Conservation (phyloP, 164 flowering plant species). For the Aristolochia contorta region DNA sequence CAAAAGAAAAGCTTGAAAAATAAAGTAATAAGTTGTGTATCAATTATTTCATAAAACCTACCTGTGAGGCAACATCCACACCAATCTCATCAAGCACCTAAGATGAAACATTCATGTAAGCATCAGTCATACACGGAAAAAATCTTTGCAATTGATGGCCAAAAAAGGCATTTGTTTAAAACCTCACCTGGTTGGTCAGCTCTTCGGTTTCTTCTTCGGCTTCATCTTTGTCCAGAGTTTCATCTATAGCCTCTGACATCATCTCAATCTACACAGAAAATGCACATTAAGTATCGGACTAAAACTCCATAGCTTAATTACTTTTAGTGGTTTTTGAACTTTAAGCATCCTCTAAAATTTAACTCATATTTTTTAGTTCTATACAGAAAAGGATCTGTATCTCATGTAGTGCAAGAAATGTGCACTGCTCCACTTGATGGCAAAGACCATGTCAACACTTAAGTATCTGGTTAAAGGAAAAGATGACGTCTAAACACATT, state of each 20-base stretch:
- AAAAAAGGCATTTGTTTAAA: neutral
- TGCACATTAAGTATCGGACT: neutral
- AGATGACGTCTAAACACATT: too few relatives aligned
- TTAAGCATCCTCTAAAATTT: too few relatives aligned
- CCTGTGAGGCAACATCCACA: conserved; percentile 93
- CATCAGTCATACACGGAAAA: neutral
- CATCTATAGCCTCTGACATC: conserved; percentile 93
- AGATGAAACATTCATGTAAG: conserved; percentile 5
- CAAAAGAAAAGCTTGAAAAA: neutral
- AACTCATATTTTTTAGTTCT: too few relatives aligned
- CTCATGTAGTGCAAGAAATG: too few relatives aligned
- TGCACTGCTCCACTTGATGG: too few relatives aligned
- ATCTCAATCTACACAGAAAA: conserved; percentile 57
- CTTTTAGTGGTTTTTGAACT: too few relatives aligned
- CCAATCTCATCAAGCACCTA: conserved; percentile 95
- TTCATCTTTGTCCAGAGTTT: conserved; percentile 85
- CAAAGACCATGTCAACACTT: too few relatives aligned
- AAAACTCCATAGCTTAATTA: too few relatives aligned
- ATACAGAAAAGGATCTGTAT: too few relatives aligned
- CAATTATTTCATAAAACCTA: conserved; percentile 13
- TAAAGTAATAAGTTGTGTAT: neutral
- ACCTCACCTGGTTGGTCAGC: conserved; percentile 72
- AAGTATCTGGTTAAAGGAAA: too few relatives aligned
- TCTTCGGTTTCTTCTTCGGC: conserved; percentile 97
- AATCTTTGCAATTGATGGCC: neutral